Percentiles rank a stretch among this genome's conserved stretches.
These are phyloP conservation scores for Lactifluus subvellereus DNA, from an alignment of 768 basidiomycete species.

Conservation along the genomic window DNA sequence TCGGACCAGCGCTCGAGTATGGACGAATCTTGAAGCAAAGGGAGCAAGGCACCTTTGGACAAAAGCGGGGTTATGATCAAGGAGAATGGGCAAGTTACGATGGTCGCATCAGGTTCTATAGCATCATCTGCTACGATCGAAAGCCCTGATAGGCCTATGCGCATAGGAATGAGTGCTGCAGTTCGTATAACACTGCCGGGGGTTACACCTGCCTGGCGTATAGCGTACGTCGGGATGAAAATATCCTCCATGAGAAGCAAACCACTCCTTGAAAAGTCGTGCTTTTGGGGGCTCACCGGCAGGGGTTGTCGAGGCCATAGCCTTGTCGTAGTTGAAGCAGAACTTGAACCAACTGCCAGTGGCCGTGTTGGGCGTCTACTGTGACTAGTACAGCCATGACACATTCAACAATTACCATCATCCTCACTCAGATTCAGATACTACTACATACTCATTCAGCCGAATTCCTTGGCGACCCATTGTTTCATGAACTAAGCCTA, in stretches of 20 bases:
- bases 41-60: slow-evolving; percentile 40
- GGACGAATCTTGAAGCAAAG: slow-evolving; percentile 32
- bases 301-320: not conserved
- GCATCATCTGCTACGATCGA: slow-evolving; percentile 44
- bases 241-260: slow-evolving; percentile 42
- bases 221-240: slow-evolving; percentile 46
- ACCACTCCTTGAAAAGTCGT: slow-evolving; percentile 44
- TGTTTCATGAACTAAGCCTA: not conserved
- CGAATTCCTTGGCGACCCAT: not conserved
- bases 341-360: not conserved
- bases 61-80: slow-evolving; percentile 55
- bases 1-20: slow-evolving; percentile 45
- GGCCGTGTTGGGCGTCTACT: too few species aligned
- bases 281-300: slow-evolving; percentile 25
- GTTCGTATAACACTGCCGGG: not conserved
- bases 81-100: slow-evolving; percentile 64
- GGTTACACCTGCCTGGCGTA: slow-evolving; percentile 38
- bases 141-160: slow-evolving; percentile 36
- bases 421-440: too few species aligned
- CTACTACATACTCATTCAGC: too few species aligned
- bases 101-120: slow-evolving; percentile 45
- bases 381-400: too few species aligned
- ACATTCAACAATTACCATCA: not conserved
- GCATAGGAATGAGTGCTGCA: not conserved
- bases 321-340: not conserved